Evolutionary conservation across 2,329 filamentous ascomycete genomes (phyloP), one percentile per base, ranked within the genome.

Genomic region (Helotiales sp.): DNA sequence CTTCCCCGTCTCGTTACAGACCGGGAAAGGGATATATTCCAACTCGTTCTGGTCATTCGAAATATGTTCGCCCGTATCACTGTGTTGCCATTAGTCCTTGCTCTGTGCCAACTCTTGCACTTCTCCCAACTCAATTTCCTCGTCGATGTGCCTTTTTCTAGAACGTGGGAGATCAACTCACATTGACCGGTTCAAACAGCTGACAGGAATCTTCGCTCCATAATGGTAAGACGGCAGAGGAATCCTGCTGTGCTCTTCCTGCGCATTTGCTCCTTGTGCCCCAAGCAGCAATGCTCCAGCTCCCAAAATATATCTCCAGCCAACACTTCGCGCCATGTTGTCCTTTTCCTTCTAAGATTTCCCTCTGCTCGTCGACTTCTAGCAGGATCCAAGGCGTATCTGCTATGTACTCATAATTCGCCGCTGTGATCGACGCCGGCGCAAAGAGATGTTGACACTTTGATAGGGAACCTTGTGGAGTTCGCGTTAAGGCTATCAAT

Each of bases 11-110:
- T 98, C 96, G 80, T 93, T 92, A 86, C 96, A 98, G 37, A 86
- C 85, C 26, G 92, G 92, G 80, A 98, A 98, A 45, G 95, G 93
- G 52, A 96, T 89, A 85, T 96, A 98, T 85, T 97, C 87, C 65
- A 97, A 88, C 78, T 96, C 91, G 76, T 96, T 90, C 71, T 89
- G 85, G 40, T 86, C 84, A 78, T 96, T 89, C 76, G 93, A 91
- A 76, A 97, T 90, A 83, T 97, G 93, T 80, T 97, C 93, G 78
- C 93, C 93, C 8, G 92, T 96, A 75, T 96, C 92, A 75, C 92
- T 96, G 59, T 63, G 30, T 10, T n/a, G 7, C 40, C 22, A 22
- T 50, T 47, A 66, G 62, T 34, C 32, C 30, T 13, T 54, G 37
- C 26, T 26, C 11, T 24, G 15, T 59, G 60, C 17, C 37, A 59